Base-by-base conservation (phyloP, 192 early-diverging fungal species). In the Entomortierella chlamydospora region DNA sequence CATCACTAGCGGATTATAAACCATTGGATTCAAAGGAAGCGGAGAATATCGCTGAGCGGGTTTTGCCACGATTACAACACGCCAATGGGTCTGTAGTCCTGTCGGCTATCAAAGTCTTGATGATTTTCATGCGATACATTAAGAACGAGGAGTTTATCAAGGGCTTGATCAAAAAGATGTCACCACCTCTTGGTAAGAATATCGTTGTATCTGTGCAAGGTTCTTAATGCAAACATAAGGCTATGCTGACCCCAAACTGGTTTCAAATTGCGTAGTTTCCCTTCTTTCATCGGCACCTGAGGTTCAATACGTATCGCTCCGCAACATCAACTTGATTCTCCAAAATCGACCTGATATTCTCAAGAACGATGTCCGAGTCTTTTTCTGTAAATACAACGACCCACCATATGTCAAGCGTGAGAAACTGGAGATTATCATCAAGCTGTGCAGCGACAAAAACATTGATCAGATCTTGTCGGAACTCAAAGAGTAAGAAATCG, bases 341-440 rank as follows among this genome's bases (percentile, higher is more conserved):
- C 97, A 99, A 82, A 91, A 90, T 73, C 90, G 93, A 29, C 90
- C 94, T 18, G 93, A 94, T 61, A 87, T 98, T 61, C 84, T 99
- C 50, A 89, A 82, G 64, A 94, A 96, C 69, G 97, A 99, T 70
- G 96, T 97, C 56, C 88, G 96, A 31, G 97, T 98, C 20, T 99
- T 99, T 79, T 99, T 97, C 79, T 96, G 94, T 84, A 97, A 96
- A 81, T 99, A 96, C 87, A 98, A 99, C 83, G 97, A 99, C 84
- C 96, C 97, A 34, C 93, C 93, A 34, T 99, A 98, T 66, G 96
- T 99, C 69, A 99, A 99, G 81, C 84, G 93, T 42, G 97, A 98
- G 59, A 99, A 99, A 70, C 86, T 99, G 30, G 94, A 96, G 56
- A 93, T 99, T 45, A 92, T 99, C 78, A 93, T 98, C 69, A 93